These are phyloP conservation scores for Stagonosporopsis cucurbitacearum DNA, from an alignment of 2,329 filamentous ascomycete species.

Conservation along the genomic window DNA sequence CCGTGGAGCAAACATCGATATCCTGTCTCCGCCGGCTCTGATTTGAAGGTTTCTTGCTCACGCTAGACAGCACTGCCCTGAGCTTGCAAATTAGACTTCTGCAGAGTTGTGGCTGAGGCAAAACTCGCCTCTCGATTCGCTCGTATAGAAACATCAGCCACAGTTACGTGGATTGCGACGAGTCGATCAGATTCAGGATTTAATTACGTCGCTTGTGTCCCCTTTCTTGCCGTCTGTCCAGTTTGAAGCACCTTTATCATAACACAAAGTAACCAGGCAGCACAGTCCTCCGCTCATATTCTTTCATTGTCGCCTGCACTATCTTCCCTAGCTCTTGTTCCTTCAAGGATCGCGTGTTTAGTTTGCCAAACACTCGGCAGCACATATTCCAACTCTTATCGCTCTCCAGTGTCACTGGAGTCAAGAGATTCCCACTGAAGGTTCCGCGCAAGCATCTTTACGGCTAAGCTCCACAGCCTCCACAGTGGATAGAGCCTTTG, in stretches of 20 bases:
- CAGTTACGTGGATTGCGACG: conserved; percentile 9
- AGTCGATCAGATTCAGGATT: conserved; percentile 13
- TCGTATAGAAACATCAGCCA: conserved; percentile 9
- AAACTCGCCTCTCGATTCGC: conserved; percentile 12
- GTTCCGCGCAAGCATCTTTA: conserved; percentile 4
- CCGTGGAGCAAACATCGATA: conserved; percentile 4
- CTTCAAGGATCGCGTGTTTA: conserved; percentile 20
- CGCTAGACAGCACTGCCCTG: conserved; percentile 14
- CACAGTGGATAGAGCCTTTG: conserved; percentile 2
- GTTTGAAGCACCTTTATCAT: conserved; percentile 5
- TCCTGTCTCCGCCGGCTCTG: not conserved
- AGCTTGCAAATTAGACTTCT: conserved; percentile 2
- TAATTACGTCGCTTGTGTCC: conserved; percentile 18
- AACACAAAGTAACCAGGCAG: conserved; percentile 12
- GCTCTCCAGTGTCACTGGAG: conserved; percentile 19
- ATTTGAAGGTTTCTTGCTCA: conserved; percentile 16
- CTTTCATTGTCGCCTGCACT: conserved; percentile 10
- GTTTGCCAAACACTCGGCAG: conserved; percentile 18
- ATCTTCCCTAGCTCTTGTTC: conserved; percentile 5
- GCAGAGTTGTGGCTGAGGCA: conserved; percentile 10
- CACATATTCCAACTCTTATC: conserved; percentile 14
- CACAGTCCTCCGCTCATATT: not conserved
- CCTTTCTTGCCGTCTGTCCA: conserved; percentile 14
- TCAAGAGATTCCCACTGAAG: not conserved
- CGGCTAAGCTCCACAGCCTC: conserved; percentile 13